Conservation (phyloP, 1,284 basidiomycete species). For the Pseudozyma sp. region DNA sequence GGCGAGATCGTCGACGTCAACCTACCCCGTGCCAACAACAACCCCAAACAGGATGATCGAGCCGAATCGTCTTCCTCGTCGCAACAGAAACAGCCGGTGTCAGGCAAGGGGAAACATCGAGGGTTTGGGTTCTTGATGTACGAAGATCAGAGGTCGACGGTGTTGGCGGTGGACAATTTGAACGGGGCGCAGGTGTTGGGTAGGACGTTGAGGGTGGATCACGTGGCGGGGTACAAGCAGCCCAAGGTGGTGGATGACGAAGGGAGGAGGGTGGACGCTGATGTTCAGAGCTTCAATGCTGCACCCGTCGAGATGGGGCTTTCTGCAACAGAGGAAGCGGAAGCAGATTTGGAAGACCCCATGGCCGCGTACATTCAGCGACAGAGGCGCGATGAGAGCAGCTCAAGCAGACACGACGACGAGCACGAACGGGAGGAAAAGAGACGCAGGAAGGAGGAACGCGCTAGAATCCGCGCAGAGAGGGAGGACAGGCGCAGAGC, state of each 20-base stretch:
- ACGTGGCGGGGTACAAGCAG: slow-evolving; percentile 87
- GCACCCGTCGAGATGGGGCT: slow-evolving; percentile 32
- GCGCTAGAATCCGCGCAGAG: slow-evolving; percentile 49
- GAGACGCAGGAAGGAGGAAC: slow-evolving; percentile 56
- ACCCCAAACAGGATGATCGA: background rate
- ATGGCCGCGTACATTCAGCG: slow-evolving; percentile 85
- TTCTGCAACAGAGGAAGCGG: slow-evolving; percentile 73
- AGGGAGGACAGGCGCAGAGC: slow-evolving; percentile 13
- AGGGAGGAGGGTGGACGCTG: slow-evolving; percentile 87
- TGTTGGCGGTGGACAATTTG: slow-evolving; percentile 97
- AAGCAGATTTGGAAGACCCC: slow-evolving; percentile 85
- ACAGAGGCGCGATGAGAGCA: slow-evolving; percentile 43
- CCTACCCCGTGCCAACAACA: slow-evolving; percentile 74
- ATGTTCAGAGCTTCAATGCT: slow-evolving; percentile 70
- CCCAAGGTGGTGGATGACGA: slow-evolving; percentile 82
- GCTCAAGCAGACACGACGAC: slow-evolving; percentile 3
- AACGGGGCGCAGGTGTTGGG: slow-evolving; percentile 92
- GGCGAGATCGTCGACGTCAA: slow-evolving; percentile 96
- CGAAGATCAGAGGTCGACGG: slow-evolving; percentile 94
- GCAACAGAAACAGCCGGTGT: slow-evolving; percentile 2
- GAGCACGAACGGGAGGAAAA: slow-evolving; percentile 50
- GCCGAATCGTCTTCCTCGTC: background rate
- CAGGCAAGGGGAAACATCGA: slow-evolving; percentile 67
- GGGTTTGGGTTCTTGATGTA: slow-evolving; percentile 99
- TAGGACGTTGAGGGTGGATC: slow-evolving; percentile 86